Evolutionary conservation across 1,139 yeast species (phyloP), one percentile per base, ranked within the genome.

Genomic region (Debaryomyces psychrophilus): DNA sequence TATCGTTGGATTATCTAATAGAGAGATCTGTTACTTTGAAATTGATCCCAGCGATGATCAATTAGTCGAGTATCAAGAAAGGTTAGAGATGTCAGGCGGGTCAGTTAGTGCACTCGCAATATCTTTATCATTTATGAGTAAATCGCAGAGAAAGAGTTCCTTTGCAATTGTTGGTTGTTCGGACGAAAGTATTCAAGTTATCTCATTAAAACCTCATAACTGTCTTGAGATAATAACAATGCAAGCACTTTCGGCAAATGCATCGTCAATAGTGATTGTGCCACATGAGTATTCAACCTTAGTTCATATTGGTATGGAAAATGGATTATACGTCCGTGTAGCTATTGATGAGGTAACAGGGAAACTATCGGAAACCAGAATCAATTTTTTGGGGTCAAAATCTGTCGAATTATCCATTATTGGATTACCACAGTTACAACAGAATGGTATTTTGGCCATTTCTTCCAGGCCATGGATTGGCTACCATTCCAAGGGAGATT

Each of bases 1-100:
- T 0, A 81, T 81, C 0, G 59, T 93, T 7, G 90, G 84, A 0
- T 64, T 93, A 8, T 83, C 95, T 1, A 88, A 85, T 58, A 74
- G 83, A 47, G 92, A 87, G 49, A 57, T 93, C 3, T 85, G 87
- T 4, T 93, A 93, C 64, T 92, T 93, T 64, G 98, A 92, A 64
- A 71, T 85, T 26, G 92, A 86, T 53, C 73, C 73, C 1, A 68
- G 68, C 2, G 72, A 69, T 43, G 95, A 87, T 53, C 77, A 82
- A 44, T 69, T 92, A 42, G 76, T 82, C 26, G 97, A 90, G 59
- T 85, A 82, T 57, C 84, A 83, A 47, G 85, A 81, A 34, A 71
- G 82, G 22, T 68, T 81, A 26, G 87, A 83, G 51, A 66, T 87
- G 52, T 66, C 78, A 1, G 75, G 64, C 5, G 76, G 64, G 8